phyloP scores from a whole-genome alignment of 2,329 filamentous ascomycete species.

The Sporothrix inflata region DNA sequence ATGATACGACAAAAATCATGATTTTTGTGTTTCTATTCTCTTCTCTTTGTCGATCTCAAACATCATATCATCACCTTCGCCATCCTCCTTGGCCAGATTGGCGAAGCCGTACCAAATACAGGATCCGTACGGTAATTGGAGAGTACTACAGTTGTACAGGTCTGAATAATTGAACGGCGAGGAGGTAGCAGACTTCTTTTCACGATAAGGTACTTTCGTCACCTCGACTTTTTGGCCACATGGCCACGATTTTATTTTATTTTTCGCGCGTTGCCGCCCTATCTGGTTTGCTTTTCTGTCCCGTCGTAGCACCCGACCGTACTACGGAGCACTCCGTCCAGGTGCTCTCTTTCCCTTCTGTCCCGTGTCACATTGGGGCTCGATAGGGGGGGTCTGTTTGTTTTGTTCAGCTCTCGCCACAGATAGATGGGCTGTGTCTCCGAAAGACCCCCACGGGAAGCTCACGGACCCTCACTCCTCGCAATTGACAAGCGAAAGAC shows the following conservation, averaged over 20 bases:
- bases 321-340: not conserved
- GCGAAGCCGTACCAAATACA: not conserved
- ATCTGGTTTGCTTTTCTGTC: not conserved
- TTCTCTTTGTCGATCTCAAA: constrained; percentile 13
- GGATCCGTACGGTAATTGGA: too few relatives aligned
- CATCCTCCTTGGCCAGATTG: not conserved
- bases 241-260: not conserved
- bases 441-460: constrained; percentile 12
- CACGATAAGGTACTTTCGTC: too few relatives aligned
- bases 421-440: constrained; percentile 12
- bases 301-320: constrained; percentile 4
- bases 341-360: not conserved
- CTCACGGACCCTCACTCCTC: not conserved
- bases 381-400: not conserved
- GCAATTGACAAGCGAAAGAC: not conserved
- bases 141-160: too few relatives aligned
- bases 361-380: not conserved
- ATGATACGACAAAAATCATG: not conserved
- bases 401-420: constrained; percentile 12
- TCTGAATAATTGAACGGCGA: too few relatives aligned
- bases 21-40: not conserved
- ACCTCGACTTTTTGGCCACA: not conserved
- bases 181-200: too few relatives aligned
- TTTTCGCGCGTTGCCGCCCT: not conserved
- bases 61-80: not conserved